Evolutionary conservation across 768 basidiomycete genomes (phyloP).

Genomic region (Tylopilus subfusipes): DNA sequence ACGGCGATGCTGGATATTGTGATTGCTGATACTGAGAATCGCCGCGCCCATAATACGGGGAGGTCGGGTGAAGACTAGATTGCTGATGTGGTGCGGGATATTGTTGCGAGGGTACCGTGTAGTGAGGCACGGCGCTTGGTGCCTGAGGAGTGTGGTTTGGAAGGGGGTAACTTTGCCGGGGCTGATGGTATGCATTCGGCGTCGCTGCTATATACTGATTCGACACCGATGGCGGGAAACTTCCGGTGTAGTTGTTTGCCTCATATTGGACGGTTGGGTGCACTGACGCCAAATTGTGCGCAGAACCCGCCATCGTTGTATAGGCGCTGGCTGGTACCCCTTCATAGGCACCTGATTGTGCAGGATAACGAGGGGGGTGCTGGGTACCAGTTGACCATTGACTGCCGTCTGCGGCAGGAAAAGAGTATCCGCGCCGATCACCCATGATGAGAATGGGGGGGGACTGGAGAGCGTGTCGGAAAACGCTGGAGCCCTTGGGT

Average conservation of each 20-base stretch:
- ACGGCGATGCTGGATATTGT: slow-evolving; percentile 57
- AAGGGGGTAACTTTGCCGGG: slow-evolving; percentile 27
- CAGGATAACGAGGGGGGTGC: slow-evolving; percentile 23
- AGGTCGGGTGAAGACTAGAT: slow-evolving; percentile 21
- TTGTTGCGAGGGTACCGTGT: slow-evolving; percentile 26
- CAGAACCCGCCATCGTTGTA: slow-evolving; percentile 9
- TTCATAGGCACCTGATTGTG: slow-evolving; percentile 23
- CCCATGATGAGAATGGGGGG: slow-evolving; percentile 20
- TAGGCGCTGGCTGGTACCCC: slow-evolving; percentile 16
- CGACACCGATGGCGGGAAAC: slow-evolving; percentile 13
- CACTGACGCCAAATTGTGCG: slow-evolving; percentile 21
- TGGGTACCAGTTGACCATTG: slow-evolving; percentile 26
- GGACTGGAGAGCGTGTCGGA: slow-evolving; percentile 4
- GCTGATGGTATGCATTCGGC: slow-evolving; percentile 19
- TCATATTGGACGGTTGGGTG: slow-evolving; percentile 24
- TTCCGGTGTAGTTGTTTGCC: slow-evolving; percentile 18
- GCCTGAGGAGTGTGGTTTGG: slow-evolving; percentile 29
- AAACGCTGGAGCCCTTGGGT: slow-evolving; percentile 19
- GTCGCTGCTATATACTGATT: slow-evolving; percentile 21
- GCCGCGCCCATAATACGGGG: slow-evolving; percentile 35
- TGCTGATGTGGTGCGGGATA: slow-evolving; percentile 29
- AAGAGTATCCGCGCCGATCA: slow-evolving; percentile 32
- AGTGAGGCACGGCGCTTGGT: slow-evolving; percentile 34
- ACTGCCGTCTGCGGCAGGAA: slow-evolving; percentile 9
- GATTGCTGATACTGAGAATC: slow-evolving; percentile 26